Evolutionary conservation across 225 moss, liverwort and hornwort genomes (phyloP).

Genomic region (Physcomitrium patens): DNA sequence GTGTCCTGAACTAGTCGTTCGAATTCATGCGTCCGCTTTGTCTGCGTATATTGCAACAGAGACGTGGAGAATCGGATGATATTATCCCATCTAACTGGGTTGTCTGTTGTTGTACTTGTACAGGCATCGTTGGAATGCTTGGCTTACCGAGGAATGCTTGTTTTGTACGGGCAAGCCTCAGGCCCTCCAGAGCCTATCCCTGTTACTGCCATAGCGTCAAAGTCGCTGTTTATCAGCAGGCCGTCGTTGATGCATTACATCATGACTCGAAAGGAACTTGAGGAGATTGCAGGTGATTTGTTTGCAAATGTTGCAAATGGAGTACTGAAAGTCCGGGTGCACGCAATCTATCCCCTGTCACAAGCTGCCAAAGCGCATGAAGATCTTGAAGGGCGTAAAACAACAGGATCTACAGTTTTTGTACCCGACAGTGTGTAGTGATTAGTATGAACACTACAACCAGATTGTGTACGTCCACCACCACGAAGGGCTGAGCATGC

Average conservation of each 20-base stretch:
- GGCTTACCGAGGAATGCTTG: constrained; percentile 61
- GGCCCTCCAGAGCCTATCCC: constrained; percentile 60
- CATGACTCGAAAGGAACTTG: constrained; percentile 55
- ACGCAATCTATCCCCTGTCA: constrained; percentile 67
- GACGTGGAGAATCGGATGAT: not conserved
- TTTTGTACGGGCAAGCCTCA: constrained; percentile 74
- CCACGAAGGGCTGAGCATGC: too few species aligned
- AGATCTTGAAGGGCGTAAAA: constrained; percentile 75
- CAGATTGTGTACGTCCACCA: not conserved
- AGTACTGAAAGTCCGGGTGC: constrained; percentile 60
- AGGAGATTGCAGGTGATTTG: constrained; percentile 56
- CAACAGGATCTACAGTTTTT: constrained; percentile 83
- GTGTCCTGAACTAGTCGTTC: not conserved
- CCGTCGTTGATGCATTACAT: constrained; percentile 58
- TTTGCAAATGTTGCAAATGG: constrained; percentile 65
- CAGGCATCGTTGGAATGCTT: constrained; percentile 75
- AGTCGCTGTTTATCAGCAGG: constrained; percentile 60
- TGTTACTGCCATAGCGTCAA: constrained; percentile 33
- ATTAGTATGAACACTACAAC: not conserved
- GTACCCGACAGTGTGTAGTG: constrained; percentile 37
- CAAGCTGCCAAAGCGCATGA: constrained; percentile 66
- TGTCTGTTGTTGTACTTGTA: constrained; percentile 5
- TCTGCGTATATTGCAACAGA: not conserved
- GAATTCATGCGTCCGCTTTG: not conserved
- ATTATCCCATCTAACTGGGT: constrained; percentile 17